Base-by-base conservation (phyloP, 768 basidiomycete genomes). In the Baorangia bicolor region DNA sequence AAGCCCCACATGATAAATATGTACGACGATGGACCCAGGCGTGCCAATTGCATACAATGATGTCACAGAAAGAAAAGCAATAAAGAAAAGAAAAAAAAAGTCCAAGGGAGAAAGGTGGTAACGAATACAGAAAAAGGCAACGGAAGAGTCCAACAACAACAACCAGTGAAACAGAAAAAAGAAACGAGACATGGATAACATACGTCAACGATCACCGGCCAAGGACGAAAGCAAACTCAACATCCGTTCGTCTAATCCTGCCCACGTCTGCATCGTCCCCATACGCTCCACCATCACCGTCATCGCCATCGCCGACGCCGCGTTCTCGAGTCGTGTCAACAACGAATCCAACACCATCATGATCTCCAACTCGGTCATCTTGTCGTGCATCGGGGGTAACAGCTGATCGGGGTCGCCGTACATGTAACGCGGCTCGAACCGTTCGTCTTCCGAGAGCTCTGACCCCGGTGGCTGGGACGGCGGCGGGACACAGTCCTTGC, bases 341-440 rank as follows among this genome's bases (percentile, higher is more conserved):
- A 96, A 67, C 13, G 86, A 90, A 62, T 94, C 89, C 31, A 97
- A 76, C n/a, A 92, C 73, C 56, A 81, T 71, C 72, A 86, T 81
- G 49, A 94, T 72, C 55, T 95, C 90, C 18, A 78, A 71, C 61
- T 94, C 92, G 28, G 82, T 77, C 62, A 87, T 83, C 57, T 83
- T 84, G 49, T 88, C 85, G 56, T 76, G 75, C 71, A 95, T 80
- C 11, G 79, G 70, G 0, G 94, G 92, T 3, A 94, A 64, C 34
- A 92, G 75, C 42, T 83, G 71, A 49, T 80, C 77, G 2, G 84
- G 84, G 55, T 90, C 82, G 48, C 81, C 84, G 63, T 79, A 77
- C 49, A 87, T 73, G 57, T 77, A 76, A 11, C 72, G 65, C 18
- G 71, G 53, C 28, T 71, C 65, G 12, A 62, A 60, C 8, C 60